Evolutionary conservation across 1,139 yeast species (phyloP), one percentile per base, ranked within the genome.

Genomic region (Kodamaea arcana): DNA sequence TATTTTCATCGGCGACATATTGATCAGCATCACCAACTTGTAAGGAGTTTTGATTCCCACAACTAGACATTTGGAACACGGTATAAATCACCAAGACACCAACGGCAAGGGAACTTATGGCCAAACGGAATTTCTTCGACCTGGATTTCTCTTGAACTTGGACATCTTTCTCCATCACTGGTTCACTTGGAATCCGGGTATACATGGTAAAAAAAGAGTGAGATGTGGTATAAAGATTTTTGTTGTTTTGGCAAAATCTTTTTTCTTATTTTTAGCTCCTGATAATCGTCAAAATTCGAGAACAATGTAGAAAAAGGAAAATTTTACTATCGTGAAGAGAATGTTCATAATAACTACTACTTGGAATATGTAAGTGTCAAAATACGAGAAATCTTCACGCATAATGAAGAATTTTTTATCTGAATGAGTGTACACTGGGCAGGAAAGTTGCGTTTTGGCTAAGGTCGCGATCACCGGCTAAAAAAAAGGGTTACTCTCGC

Each of bases 221-320:
- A 8, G 26, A 24, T 24, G 26, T 7, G 6, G 22, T 18, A 7
- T 18, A 18, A 18, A 18, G 22, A 18, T 7, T 18, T 18, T 18
- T 18, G 22, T 18, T 18, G 22, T 18, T 18, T 18, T n/a, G 9
- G 6, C 6, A 18, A 18, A 18, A 18, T 18, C 22, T 18, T 18
- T 18, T 18, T 18, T 18, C 22, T 18, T 18, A 18, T 18, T 18
- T 18, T 18, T 18, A 18, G 22, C 6, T 9, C n/a, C n/a, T n/a
- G n/a, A n/a, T n/a, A n/a, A 11, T 21, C 23, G 23, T 11, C n/a
- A 18, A 28, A 17, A n/a, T 27, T 30, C 11, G 32, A 30, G 4
- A 12, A 23, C 3, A 12, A n/a, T 7, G 33, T 9, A 3, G 33
- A 15, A n/a, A 28, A 10, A 17, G 15, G 13, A n/a, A n/a, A n/a